phyloP scores from a whole-genome alignment of 768 basidiomycete species.

The Pleurotus giganteus region DNA sequence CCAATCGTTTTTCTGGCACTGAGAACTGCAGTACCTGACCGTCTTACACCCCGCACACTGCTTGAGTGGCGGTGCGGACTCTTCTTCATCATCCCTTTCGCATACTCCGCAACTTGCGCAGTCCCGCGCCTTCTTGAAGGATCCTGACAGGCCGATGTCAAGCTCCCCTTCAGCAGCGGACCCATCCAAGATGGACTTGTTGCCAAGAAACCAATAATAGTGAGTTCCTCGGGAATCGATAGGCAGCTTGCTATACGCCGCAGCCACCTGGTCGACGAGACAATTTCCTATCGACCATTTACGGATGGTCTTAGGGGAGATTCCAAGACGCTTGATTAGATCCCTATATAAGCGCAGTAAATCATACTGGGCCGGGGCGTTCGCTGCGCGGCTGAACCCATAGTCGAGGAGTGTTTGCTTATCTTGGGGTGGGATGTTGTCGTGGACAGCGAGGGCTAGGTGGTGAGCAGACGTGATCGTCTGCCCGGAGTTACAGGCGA shows the following conservation, averaged over 20 bases:
- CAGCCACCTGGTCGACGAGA: slow-evolving; percentile 1
- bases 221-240: not conserved
- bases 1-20: slow-evolving; percentile 30
- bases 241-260: not conserved
- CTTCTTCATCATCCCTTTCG: not conserved
- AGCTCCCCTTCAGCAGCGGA: not conserved
- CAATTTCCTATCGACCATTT: not conserved
- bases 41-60: slow-evolving; percentile 22
- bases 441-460: slow-evolving; percentile 25
- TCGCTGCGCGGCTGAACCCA: not conserved
- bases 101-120: not conserved
- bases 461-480: slow-evolving; percentile 29
- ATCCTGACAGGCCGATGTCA: too few species aligned
- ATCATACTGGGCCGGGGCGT: not conserved
- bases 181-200: not conserved
- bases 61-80: not conserved
- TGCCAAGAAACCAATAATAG: not conserved
- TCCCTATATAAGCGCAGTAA: not conserved
- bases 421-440: slow-evolving; percentile 26
- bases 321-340: not conserved
- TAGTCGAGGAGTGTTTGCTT: slow-evolving; percentile 31
- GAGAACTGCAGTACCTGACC: slow-evolving; percentile 30
- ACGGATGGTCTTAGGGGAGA: not conserved
- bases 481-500: slow-evolving; percentile 24
- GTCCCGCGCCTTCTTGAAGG: not conserved